A percentile compares a stretch with the other conserved stretches of the same genome.
Conservation (phyloP, 73 alveolate genomes). For the Loxodes magnus region DNA sequence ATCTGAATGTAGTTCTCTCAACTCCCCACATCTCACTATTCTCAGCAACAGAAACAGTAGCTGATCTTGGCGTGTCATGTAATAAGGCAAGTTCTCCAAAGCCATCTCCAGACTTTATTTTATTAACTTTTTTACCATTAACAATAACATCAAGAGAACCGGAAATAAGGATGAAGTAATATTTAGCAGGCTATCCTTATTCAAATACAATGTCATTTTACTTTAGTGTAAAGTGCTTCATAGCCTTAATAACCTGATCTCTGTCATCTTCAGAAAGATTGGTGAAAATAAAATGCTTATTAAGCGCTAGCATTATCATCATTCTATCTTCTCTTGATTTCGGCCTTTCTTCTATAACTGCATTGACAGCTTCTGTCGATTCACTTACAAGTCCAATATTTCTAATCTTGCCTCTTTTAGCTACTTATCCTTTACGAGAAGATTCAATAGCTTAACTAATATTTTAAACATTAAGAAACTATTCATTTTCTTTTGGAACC, state of each 20-base stretch:
- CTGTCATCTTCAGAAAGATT: background rate
- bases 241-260: background rate
- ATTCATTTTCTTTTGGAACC: too few relatives aligned
- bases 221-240: background rate
- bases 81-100: slow-evolving; percentile 42
- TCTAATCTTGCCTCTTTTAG: too few relatives aligned
- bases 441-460: too few relatives aligned
- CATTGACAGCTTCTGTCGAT: background rate
- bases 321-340: background rate
- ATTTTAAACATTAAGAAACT: too few relatives aligned
- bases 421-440: too few relatives aligned
- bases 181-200: background rate
- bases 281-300: background rate
- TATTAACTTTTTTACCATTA: background rate
- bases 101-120: slow-evolving; percentile 26
- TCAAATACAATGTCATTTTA: background rate
- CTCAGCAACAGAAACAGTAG: slow-evolving; percentile 28
- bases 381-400: too few relatives aligned
- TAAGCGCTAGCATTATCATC: background rate
- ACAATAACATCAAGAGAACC: background rate
- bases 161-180: background rate
- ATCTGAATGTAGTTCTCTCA: slow-evolving; percentile 41
- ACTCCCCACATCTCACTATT: slow-evolving; percentile 36
- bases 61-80: slow-evolving; percentile 31
- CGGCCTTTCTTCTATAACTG: background rate